Conservation (phyloP, 2,329 filamentous ascomycete species). For the Blumeria hordei region DNA sequence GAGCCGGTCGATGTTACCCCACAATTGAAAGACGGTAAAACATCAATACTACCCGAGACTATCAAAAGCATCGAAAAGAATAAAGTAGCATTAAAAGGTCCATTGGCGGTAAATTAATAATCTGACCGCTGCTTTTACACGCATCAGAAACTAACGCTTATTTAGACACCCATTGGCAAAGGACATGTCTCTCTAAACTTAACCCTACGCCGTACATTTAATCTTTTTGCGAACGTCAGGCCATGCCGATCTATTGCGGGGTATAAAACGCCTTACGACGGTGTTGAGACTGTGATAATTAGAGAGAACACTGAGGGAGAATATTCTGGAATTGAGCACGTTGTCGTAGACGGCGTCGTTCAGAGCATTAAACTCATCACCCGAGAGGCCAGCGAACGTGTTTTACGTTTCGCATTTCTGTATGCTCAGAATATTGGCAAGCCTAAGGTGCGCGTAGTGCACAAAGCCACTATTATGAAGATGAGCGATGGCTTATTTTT, state of each 20-base stretch:
- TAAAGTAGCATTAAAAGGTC: conserved; percentile 94
- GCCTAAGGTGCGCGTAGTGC: conserved; percentile 90
- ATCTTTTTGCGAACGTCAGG: conserved; percentile 97
- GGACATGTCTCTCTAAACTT: conserved; percentile 98
- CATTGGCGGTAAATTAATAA: conserved; percentile 50
- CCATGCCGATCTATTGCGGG: conserved; percentile 92
- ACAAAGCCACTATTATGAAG: conserved; percentile 99
- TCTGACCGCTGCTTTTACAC: conserved; percentile 3
- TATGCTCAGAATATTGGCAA: conserved; percentile 82
- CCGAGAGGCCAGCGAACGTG: conserved; percentile 76
- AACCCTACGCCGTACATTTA: conserved; percentile 95
- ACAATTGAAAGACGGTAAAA: conserved; percentile 82
- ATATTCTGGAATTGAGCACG: conserved; percentile 97
- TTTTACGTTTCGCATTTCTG: conserved; percentile 94
- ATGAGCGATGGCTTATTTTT: conserved; percentile 98
- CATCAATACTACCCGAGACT: conserved; percentile 74
- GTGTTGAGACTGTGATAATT: conserved; percentile 91
- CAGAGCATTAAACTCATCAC: conserved; percentile 99
- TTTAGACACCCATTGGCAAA: conserved; percentile 80
- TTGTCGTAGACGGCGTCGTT: conserved; percentile 91
- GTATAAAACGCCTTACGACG: conserved; percentile 96
- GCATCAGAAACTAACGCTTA: conserved; percentile 4
- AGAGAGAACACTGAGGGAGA: conserved; percentile 99
- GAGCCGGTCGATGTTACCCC: conserved; percentile 93
- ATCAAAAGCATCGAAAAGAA: conserved; percentile 88